Evolutionary conservation across 768 basidiomycete species (phyloP).

Genomic region (Peribolospora kevripleyi): DNA sequence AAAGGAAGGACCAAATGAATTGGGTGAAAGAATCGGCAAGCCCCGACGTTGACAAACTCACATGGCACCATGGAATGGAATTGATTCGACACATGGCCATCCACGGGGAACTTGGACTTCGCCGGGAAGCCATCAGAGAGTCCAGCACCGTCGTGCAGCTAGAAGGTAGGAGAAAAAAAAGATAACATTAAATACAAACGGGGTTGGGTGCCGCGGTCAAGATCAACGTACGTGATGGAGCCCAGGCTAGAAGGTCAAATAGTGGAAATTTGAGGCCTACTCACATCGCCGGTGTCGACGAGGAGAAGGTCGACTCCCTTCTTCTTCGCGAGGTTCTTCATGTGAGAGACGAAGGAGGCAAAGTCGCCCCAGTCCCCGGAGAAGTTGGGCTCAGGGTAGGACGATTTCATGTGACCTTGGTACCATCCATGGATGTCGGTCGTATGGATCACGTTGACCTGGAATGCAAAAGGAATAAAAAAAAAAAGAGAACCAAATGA

Average conservation of each 20-base stretch:
- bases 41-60: background rate
- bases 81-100: slow-evolving; percentile 22
- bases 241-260: background rate
- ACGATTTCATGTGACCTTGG: slow-evolving; percentile 2
- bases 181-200: too few relatives aligned
- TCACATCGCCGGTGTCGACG: slow-evolving; percentile 31
- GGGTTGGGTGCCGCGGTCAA: too few relatives aligned
- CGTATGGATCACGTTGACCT: slow-evolving; percentile 65
- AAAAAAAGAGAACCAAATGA: too few relatives aligned
- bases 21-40: too few relatives aligned
- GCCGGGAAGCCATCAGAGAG: too few relatives aligned
- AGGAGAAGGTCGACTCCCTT: slow-evolving; percentile 61
- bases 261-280: background rate
- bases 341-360: slow-evolving; percentile 57
- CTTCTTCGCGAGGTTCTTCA: slow-evolving; percentile 49
- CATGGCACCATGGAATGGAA: slow-evolving; percentile 22
- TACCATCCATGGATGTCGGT: slow-evolving; percentile 46
- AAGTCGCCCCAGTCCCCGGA: slow-evolving; percentile 44
- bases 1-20: slow-evolving; percentile 4
- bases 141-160: too few relatives aligned
- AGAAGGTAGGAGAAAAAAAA: too few relatives aligned
- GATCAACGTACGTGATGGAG: background rate
- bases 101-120: too few relatives aligned
- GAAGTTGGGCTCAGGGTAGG: slow-evolving; percentile 38
- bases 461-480: slow-evolving; percentile 13